Evolutionary conservation across 2,329 filamentous ascomycete genomes (phyloP).

Genomic region (Pseudopithomyces chartarum): DNA sequence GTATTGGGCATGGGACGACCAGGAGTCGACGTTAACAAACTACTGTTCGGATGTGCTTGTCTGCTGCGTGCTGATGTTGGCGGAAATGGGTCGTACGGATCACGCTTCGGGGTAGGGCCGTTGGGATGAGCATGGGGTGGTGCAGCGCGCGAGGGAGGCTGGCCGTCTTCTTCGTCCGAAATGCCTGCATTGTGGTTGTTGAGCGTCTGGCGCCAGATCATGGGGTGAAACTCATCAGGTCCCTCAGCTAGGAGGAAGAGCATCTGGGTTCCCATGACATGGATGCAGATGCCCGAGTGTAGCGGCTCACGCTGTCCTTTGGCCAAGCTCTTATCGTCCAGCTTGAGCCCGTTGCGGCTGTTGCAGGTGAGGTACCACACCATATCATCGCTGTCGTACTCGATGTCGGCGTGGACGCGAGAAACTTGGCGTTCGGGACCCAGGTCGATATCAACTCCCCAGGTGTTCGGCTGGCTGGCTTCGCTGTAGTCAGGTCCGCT

Average conservation of each 20-base stretch:
- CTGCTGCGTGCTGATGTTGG: conserved; percentile 42
- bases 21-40: conserved; percentile 43
- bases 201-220: conserved; percentile 67
- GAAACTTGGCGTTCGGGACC: conserved; percentile 58
- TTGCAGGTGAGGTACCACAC: conserved; percentile 86
- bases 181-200: conserved; percentile 40
- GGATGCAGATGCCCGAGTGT: conserved; percentile 86
- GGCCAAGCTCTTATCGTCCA: conserved; percentile 76
- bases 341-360: conserved; percentile 86
- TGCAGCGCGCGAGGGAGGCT: conserved; percentile 32
- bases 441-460: conserved; percentile 81
- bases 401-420: conserved; percentile 55
- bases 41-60: conserved; percentile 36
- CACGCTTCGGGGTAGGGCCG: conserved; percentile 43
- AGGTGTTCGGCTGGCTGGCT: conserved; percentile 38
- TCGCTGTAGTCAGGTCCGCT: conserved; percentile 31
- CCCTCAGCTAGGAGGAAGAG: conserved; percentile 93
- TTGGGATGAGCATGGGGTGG: conserved; percentile 39
- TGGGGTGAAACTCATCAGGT: conserved; percentile 69
- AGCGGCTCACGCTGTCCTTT: conserved; percentile 69
- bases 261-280: conserved; percentile 94
- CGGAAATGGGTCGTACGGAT: conserved; percentile 45
- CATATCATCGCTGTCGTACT: conserved; percentile 50
- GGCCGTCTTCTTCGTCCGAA: conserved; percentile 40
- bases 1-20: conserved; percentile 40